phyloP scores from a whole-genome alignment of 495 filamentous ascomycete genomes.

The Neurospora africana region DNA sequence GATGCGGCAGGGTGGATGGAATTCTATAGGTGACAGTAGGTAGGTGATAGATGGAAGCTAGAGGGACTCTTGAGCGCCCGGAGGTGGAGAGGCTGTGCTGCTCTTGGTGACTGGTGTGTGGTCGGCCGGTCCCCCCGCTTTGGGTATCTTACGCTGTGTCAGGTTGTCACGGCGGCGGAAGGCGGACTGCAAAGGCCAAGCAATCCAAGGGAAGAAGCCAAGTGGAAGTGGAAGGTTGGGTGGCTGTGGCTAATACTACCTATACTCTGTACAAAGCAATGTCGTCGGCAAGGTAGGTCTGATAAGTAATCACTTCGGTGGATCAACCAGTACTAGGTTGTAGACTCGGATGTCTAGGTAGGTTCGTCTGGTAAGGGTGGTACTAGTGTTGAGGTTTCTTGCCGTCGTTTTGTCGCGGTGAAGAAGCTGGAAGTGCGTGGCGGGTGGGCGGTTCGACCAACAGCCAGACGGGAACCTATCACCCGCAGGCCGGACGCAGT shows the following conservation, averaged over 20 bases:
- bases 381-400: background rate
- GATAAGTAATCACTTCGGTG: background rate
- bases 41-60: conserved; percentile 4
- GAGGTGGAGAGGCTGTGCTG: conserved; percentile 25
- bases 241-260: background rate
- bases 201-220: background rate
- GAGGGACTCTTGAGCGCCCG: conserved; percentile 4
- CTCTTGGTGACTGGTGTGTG: background rate
- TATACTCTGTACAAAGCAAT: background rate
- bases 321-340: background rate
- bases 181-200: background rate
- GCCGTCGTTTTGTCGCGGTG: background rate
- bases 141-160: conserved; percentile 2
- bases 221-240: no score
- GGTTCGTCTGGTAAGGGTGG: background rate
- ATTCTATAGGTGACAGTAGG: background rate
- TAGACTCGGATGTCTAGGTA: background rate
- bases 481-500: background rate
- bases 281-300: background rate
- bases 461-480: background rate
- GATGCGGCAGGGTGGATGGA: background rate
- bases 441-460: background rate
- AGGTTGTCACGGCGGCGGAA: background rate
- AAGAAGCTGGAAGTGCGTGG: background rate
- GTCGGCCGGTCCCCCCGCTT: conserved; percentile 12